Evolutionary conservation across 108 stramenopile species (phyloP).

Genomic region (Nitzschia putrida): DNA sequence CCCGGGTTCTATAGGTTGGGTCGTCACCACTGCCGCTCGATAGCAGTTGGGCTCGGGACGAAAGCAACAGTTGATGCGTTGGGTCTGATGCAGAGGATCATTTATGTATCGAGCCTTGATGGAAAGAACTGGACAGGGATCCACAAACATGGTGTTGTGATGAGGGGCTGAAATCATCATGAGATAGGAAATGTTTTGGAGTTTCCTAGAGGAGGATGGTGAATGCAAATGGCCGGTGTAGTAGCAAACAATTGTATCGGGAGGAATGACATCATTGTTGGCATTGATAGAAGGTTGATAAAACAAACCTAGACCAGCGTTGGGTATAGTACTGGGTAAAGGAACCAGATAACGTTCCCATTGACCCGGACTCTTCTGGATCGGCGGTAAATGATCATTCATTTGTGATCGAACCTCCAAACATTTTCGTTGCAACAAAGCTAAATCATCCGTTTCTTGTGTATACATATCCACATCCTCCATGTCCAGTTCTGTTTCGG

Average conservation of each 20-base stretch:
- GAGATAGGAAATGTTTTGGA: conserved; percentile 16
- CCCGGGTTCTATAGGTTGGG: conserved; percentile 56
- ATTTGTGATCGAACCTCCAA: conserved; percentile 17
- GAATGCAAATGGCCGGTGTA: conserved; percentile 42
- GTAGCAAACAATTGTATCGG: conserved; percentile 28
- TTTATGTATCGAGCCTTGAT: conserved; percentile 48
- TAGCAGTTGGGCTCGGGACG: conserved; percentile 9
- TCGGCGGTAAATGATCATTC: conserved; percentile 28
- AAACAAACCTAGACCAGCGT: conserved; percentile 41
- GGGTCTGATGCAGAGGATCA: conserved; percentile 22
- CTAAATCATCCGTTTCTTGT: conserved; percentile 21
- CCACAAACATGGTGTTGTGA: conserved; percentile 14
- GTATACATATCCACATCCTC: conserved; percentile 29
- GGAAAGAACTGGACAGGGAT: conserved; percentile 18
- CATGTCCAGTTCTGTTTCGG: conserved; percentile 16
- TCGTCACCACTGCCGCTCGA: conserved; percentile 47
- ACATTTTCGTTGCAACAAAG: conserved; percentile 23
- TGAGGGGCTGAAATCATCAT: conserved; percentile 30
- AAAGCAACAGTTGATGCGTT: conserved; percentile 33
- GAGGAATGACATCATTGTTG: conserved; percentile 2
- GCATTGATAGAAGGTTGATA: conserved; percentile 1
- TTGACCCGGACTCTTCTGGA: conserved; percentile 1
- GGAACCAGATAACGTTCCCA: conserved; percentile 18
- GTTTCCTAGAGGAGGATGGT: conserved; percentile 13
- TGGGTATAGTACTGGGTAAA: conserved; percentile 19